These are phyloP conservation scores for Parastagonospora avenae DNA, from an alignment of 2,329 filamentous ascomycete genomes.

Conservation along the genomic window DNA sequence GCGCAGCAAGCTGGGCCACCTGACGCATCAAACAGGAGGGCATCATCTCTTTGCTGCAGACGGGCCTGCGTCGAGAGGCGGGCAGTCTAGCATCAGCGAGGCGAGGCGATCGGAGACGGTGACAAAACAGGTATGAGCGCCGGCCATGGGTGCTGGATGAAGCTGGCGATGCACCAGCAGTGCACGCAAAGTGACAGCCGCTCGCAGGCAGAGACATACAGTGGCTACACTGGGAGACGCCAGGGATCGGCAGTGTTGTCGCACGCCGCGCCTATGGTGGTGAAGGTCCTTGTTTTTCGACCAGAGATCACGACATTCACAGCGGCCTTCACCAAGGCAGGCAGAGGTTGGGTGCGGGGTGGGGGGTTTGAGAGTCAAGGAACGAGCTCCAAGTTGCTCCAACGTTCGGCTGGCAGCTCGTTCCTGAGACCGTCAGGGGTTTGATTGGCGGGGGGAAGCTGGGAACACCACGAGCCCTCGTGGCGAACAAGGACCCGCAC, in stretches of 20 bases:
- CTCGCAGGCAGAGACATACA: background rate
- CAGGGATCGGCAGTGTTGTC: background rate
- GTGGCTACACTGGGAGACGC: too few species aligned
- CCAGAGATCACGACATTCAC: too few species aligned
- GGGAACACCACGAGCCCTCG: too few species aligned
- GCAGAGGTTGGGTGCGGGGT: too few species aligned
- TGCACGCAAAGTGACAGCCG: background rate
- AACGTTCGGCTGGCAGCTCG: too few species aligned
- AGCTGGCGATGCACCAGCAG: slow-evolving; percentile 4
- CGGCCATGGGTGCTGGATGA: slow-evolving; percentile 4
- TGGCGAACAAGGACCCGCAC: too few species aligned
- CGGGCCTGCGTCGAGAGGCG: slow-evolving; percentile 5
- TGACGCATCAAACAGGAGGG: slow-evolving; percentile 6
- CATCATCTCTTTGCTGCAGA: background rate
- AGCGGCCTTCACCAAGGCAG: too few species aligned
- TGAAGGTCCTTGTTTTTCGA: too few species aligned
- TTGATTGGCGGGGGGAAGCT: too few species aligned
- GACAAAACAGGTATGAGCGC: slow-evolving; percentile 9
- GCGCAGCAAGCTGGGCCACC: slow-evolving; percentile 5
- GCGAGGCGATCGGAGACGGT: slow-evolving; percentile 6
- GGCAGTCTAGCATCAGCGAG: slow-evolving; percentile 8
- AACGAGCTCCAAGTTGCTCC: too few species aligned
- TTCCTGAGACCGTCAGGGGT: too few species aligned
- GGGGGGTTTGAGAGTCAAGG: too few species aligned
- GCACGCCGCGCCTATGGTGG: background rate